These are phyloP conservation scores for Kwoniella mangroviensis DNA, from an alignment of 768 basidiomycete genomes.

Conservation along the genomic window DNA sequence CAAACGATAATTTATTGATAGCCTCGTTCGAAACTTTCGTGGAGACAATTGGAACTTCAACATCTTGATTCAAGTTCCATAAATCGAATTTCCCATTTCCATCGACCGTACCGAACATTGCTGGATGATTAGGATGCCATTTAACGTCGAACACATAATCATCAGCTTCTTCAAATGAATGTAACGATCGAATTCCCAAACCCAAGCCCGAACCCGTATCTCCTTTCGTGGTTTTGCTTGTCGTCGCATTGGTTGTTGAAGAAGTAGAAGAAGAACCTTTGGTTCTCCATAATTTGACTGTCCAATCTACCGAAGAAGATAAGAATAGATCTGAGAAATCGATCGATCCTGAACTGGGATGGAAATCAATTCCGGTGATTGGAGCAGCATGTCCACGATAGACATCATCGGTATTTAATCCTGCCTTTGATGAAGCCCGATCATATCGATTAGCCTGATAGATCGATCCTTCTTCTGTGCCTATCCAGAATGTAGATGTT, in stretches of 20 bases:
- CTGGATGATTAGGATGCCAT: conserved; percentile 97
- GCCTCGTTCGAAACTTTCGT: conserved; percentile 77
- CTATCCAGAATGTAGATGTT: conserved; percentile 95
- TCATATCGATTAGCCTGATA: conserved; percentile 97
- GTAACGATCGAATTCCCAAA: conserved; percentile 68
- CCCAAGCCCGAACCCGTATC: neutral
- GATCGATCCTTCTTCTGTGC: conserved; percentile 96
- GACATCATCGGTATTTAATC: conserved; percentile 87
- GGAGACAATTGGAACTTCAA: conserved; percentile 92
- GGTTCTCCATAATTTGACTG: conserved; percentile 93
- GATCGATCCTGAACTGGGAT: conserved; percentile 84
- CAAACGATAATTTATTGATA: conserved; percentile 96
- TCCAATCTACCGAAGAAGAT: conserved; percentile 94
- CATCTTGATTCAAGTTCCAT: conserved; percentile 97
- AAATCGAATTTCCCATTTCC: conserved; percentile 94
- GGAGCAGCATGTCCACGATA: conserved; percentile 93
- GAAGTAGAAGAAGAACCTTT: conserved; percentile 57
- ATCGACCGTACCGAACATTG: conserved; percentile 89
- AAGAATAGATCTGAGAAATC: conserved; percentile 96
- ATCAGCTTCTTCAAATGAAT: conserved; percentile 96
- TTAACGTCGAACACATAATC: conserved; percentile 99
- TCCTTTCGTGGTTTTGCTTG: conserved; percentile 1
- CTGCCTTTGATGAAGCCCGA: conserved; percentile 94
- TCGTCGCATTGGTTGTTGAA: neutral
- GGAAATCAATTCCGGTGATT: conserved; percentile 92